These are phyloP conservation scores for Lyophyllum semitale DNA, from an alignment of 768 basidiomycete genomes.

Conservation along the genomic window DNA sequence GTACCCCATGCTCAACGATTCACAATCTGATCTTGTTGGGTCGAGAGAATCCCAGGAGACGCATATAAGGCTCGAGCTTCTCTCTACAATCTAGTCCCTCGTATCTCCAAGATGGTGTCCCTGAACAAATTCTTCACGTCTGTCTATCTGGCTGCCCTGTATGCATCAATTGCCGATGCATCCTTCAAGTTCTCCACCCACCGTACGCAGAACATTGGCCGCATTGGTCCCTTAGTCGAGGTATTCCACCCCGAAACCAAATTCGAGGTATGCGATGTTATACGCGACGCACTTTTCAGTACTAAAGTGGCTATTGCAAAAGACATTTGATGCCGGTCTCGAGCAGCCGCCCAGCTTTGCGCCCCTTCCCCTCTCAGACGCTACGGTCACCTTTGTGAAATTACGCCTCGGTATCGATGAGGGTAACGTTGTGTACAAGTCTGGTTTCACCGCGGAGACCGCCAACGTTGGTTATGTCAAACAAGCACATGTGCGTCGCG, in stretches of 20 bases:
- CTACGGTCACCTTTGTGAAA: conserved; percentile 23
- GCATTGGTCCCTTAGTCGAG: conserved; percentile 25
- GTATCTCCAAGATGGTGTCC: conserved; percentile 19
- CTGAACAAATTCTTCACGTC: conserved; percentile 31
- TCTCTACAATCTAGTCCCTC: neutral
- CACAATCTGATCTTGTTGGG: neutral
- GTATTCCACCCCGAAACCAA: conserved; percentile 11
- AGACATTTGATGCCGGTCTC: conserved; percentile 31
- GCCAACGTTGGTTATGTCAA: conserved; percentile 20
- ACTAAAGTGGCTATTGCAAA: neutral
- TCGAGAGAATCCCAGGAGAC: neutral
- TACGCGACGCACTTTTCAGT: neutral
- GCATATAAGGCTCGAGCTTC: conserved; percentile 5
- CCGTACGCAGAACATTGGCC: conserved; percentile 23
- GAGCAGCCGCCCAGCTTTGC: conserved; percentile 18
- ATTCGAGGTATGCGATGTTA: neutral
- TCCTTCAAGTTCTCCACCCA: conserved; percentile 23
- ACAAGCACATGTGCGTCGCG: conserved; percentile 12
- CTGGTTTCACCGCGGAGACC: conserved; percentile 12
- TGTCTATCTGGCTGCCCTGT: conserved; percentile 27
- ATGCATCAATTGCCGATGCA: conserved; percentile 17
- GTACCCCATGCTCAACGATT: neutral
- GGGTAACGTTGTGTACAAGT: conserved; percentile 6
- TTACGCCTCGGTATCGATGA: conserved; percentile 22
- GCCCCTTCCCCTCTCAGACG: conserved; percentile 15